Conservation (phyloP, 495 filamentous ascomycete genomes). For the Hypoxylon cercidicola region DNA sequence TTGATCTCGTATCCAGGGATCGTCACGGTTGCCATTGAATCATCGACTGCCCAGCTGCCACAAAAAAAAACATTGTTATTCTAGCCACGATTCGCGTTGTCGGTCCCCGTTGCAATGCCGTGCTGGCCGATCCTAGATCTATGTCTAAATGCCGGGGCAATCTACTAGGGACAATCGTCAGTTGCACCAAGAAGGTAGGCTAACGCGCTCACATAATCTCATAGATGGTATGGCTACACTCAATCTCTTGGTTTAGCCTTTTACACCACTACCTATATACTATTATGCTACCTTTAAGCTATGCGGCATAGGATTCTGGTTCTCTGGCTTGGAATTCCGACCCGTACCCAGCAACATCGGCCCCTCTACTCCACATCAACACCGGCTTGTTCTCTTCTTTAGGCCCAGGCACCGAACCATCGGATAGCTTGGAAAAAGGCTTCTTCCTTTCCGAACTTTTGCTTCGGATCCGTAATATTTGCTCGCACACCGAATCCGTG, state of each 20-base stretch:
- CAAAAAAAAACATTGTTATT: background rate
- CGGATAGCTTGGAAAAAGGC: constrained; percentile 77
- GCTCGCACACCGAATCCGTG: constrained; percentile 78
- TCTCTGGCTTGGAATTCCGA: no score
- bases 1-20: constrained; percentile 23
- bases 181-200: no score
- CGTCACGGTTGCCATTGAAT: constrained; percentile 8
- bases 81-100: background rate
- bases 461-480: constrained; percentile 64
- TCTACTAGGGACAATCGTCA: no score
- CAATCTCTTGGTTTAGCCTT: no score
- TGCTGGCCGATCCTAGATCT: background rate
- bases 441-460: constrained; percentile 80
- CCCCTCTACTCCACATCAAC: no score
- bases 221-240: no score
- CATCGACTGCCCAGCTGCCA: background rate
- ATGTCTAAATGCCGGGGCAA: no score
- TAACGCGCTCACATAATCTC: no score
- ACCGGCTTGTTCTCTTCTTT: background rate
- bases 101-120: background rate
- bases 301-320: no score
- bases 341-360: no score
- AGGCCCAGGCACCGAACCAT: constrained; percentile 69
- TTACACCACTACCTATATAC: no score
- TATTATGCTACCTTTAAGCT: no score